phyloP scores from a whole-genome alignment of 495 filamentous ascomycete genomes.

The Trichoderma virens region DNA sequence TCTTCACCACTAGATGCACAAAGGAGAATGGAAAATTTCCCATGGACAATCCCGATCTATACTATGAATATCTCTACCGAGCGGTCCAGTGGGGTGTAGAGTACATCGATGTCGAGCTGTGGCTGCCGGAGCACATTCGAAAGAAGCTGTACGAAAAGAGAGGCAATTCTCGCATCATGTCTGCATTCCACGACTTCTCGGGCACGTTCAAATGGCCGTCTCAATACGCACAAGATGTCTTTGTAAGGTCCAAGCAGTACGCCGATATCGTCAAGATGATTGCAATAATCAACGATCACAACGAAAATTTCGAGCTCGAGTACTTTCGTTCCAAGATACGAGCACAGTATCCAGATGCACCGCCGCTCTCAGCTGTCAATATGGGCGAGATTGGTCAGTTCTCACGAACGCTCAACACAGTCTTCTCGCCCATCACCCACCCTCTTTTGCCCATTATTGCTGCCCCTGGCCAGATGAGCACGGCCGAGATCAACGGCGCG shows the following conservation, averaged over 20 bases:
- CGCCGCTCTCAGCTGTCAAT: constrained; percentile 73
- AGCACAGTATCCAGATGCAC: constrained; percentile 51
- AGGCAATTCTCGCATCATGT: constrained; percentile 74
- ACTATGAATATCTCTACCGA: constrained; percentile 66
- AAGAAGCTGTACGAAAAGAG: constrained; percentile 56
- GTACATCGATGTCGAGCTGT: constrained; percentile 80
- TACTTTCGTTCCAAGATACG: constrained; percentile 76
- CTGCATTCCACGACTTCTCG: constrained; percentile 80
- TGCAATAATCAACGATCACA: constrained; percentile 64
- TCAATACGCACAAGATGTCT: constrained; percentile 57
- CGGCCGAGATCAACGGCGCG: constrained; percentile 73
- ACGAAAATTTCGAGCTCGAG: constrained; percentile 81
- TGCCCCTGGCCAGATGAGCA: constrained; percentile 74
- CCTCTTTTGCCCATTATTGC: constrained; percentile 77
- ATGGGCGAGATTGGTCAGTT: constrained; percentile 80
- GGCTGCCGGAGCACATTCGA: constrained; percentile 71
- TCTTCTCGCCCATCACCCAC: constrained; percentile 82
- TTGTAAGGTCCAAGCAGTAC: constrained; percentile 60
- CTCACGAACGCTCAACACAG: constrained; percentile 69
- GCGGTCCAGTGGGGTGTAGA: constrained; percentile 82
- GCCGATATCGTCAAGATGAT: constrained; percentile 88
- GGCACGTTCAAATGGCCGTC: constrained; percentile 77
- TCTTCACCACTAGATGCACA: constrained; percentile 75
- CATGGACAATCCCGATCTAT: constrained; percentile 66
- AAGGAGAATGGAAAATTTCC: constrained; percentile 76